Evolutionary conservation across 768 basidiomycete species (phyloP), one percentile per base, ranked within the genome.

Genomic region (Gautieria morchelliformis): DNA sequence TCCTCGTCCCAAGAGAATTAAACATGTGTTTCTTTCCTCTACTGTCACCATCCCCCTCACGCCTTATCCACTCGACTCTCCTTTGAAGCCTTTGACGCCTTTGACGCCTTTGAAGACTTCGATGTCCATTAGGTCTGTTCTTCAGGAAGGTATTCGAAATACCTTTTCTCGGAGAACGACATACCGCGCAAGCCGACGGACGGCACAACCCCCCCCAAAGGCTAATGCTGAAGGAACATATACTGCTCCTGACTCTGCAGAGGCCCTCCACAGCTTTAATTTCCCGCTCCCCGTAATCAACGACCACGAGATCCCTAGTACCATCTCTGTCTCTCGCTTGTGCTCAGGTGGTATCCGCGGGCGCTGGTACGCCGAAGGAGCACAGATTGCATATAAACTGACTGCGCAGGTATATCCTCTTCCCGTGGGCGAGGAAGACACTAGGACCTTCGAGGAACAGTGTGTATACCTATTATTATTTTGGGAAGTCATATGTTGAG

Each of bases 261-360:
- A 7, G 19, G 8, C 44, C 44, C 3, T 30, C 53, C 20, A 30
- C 46, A 53, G 52, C 74, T 46, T 88, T 87, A 62, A 67, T 70
- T 8, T 83, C 87, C 63, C 72, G 78, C 8, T 71, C 85, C 35
- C 83, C 14, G 22, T 83, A 33, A 74, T 71, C 30, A 63, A 69
- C 0, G 79, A 80, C 0, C 82, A 84, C 63, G 82, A 83, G 61
- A 68, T 88, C 47, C 87, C 87, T 0, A 71, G 81, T 0, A 80
- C 81, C 0, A 84, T 84, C 63, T 72, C 72, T 32, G 69, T 72
- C 7, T 67, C 72, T 8, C 69, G 67, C 9, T 67, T 73, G 15
- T 63, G 68, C 8, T 62, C 62, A 14, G 59, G 63, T 44, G 64
- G 60, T 17, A 56, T 59, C 27, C 66, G 70, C 4, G 66, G 64